A percentile compares a stretch with the other conserved stretches of the same genome.
phyloP scores from a whole-genome alignment of 192 early-diverging fungal species.

The Chytriomyces sp. region DNA sequence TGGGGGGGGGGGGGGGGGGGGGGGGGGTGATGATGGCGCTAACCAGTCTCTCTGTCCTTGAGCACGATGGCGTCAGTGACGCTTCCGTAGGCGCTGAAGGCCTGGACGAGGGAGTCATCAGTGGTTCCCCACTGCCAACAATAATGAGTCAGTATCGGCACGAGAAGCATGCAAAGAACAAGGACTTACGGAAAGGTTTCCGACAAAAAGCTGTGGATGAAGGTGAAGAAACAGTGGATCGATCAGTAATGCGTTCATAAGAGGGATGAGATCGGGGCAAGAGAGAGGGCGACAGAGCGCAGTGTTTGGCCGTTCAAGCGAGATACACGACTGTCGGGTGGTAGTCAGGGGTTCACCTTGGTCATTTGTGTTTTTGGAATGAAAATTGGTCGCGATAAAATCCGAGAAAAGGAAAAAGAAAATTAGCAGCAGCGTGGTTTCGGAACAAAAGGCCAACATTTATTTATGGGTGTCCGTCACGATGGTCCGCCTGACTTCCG shows the following conservation, averaged over 20 bases:
- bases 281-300: too few relatives aligned
- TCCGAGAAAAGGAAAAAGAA: too few relatives aligned
- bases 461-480: too few relatives aligned
- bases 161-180: neutral
- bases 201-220: slow-evolving; percentile 30
- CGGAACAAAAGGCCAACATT: too few relatives aligned
- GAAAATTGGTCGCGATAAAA: too few relatives aligned
- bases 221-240: neutral
- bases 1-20: neutral
- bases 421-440: too few relatives aligned
- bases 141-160: neutral
- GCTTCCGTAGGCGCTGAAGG: slow-evolving; percentile 67
- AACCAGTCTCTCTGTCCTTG: slow-evolving; percentile 77
- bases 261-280: too few relatives aligned
- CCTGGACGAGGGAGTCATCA: slow-evolving; percentile 61
- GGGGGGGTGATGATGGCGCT: neutral
- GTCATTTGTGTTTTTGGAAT: too few relatives aligned
- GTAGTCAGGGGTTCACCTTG: too few relatives aligned
- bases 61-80: slow-evolving; percentile 72
- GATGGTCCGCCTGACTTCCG: too few relatives aligned
- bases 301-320: too few relatives aligned
- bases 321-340: too few relatives aligned
- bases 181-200: slow-evolving; percentile 34
- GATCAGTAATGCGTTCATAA: neutral
- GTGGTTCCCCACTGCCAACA: slow-evolving; percentile 69